Evolutionary conservation across 345 rosid species (phyloP).

Genomic region (Stellera chamaejasme): DNA sequence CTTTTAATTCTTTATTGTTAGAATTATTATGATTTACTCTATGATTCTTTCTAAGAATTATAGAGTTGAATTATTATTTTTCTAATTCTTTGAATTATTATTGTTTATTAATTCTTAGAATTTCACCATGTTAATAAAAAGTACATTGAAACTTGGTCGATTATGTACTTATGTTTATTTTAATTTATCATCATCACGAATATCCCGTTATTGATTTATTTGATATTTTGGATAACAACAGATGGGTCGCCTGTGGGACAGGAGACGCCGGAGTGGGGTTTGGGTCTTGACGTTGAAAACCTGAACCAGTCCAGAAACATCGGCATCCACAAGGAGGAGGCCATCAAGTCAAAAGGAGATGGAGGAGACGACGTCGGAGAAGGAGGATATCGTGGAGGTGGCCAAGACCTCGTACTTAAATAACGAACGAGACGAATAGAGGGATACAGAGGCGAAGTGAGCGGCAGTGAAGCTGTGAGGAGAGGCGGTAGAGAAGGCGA

Average conservation of each 20-base stretch:
- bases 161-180: too few relatives aligned
- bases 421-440: conserved; percentile 45
- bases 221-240: too few relatives aligned
- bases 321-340: conserved; percentile 76
- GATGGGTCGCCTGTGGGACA: conserved; percentile 68
- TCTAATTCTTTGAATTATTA: too few relatives aligned
- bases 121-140: too few relatives aligned
- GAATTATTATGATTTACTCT: too few relatives aligned
- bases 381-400: conserved; percentile 43
- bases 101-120: too few relatives aligned
- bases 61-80: too few relatives aligned
- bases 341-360: conserved; percentile 58
- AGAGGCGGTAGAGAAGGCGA: conserved; percentile 54
- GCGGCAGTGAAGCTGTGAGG: conserved; percentile 65
- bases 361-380: conserved; percentile 75
- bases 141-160: too few relatives aligned
- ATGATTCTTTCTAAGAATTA: too few relatives aligned
- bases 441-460: conserved; percentile 57
- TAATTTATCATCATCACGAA: too few relatives aligned
- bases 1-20: too few relatives aligned
- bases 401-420: conserved; percentile 10
- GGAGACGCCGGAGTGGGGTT: conserved; percentile 68
- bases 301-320: conserved; percentile 65
- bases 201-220: too few relatives aligned
- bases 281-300: conserved; percentile 70